Conservation (phyloP, 1,284 basidiomycete genomes). For the Melampsora americana region DNA sequence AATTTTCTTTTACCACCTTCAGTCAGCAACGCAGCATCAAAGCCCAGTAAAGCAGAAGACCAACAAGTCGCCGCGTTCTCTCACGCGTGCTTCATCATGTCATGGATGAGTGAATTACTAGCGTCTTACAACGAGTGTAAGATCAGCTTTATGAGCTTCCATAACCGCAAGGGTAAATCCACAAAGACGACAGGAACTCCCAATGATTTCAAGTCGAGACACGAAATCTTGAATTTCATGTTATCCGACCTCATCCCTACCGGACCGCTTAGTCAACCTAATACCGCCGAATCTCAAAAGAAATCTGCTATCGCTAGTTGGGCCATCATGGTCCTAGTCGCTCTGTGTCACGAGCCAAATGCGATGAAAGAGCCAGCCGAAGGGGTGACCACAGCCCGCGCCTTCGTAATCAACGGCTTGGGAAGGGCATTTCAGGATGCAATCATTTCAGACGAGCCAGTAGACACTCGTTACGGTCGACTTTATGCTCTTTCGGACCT, state of each 20-base stretch:
- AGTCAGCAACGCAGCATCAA: background rate
- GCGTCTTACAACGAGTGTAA: conserved; percentile 94
- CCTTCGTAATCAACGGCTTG: conserved; percentile 82
- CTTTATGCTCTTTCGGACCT: conserved; percentile 82
- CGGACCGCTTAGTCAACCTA: conserved; percentile 51
- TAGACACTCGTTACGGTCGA: conserved; percentile 80
- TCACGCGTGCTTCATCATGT: conserved; percentile 84
- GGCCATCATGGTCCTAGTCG: conserved; percentile 86
- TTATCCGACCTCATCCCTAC: conserved; percentile 56
- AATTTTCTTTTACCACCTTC: conserved; percentile 1
- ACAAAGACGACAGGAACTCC: conserved; percentile 61
- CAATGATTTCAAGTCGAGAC: conserved; percentile 47
- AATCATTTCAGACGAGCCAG: conserved; percentile 61
- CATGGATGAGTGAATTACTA: conserved; percentile 82
- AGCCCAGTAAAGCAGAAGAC: conserved; percentile 35
- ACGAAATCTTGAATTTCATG: conserved; percentile 69
- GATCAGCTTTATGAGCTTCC: conserved; percentile 75
- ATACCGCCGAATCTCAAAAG: conserved; percentile 51
- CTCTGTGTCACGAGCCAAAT: conserved; percentile 79
- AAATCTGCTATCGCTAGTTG: conserved; percentile 59
- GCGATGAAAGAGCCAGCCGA: conserved; percentile 69
- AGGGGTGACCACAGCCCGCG: conserved; percentile 79
- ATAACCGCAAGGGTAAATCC: conserved; percentile 64
- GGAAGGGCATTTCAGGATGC: conserved; percentile 82
- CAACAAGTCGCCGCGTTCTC: conserved; percentile 57